Percentiles rank a stretch among this genome's conserved stretches.
phyloP scores from a whole-genome alignment of 2,329 filamentous ascomycete species.

The Cladosporium sp. region DNA sequence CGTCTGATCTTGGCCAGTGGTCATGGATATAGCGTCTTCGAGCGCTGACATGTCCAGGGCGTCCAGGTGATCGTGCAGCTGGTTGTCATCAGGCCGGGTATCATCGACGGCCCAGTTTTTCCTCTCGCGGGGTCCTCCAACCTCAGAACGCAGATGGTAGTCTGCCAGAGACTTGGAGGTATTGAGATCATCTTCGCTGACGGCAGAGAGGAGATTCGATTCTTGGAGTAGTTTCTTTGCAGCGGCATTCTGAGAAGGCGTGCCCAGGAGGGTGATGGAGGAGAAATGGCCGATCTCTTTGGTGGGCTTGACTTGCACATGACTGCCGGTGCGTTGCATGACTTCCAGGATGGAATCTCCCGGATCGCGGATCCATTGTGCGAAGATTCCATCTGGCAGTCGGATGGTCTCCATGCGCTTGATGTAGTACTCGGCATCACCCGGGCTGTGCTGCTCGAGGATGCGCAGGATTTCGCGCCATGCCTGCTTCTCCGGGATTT shows the following conservation, averaged over 20 bases:
- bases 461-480: slow-evolving; percentile 23
- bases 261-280: slow-evolving; percentile 27
- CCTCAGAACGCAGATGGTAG: slow-evolving; percentile 4
- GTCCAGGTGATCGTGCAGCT: not conserved
- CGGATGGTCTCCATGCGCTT: slow-evolving; percentile 27
- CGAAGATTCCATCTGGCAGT: slow-evolving; percentile 23
- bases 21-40: not conserved
- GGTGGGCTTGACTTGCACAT: slow-evolving; percentile 25
- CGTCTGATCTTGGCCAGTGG: not conserved
- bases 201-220: slow-evolving; percentile 17
- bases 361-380: slow-evolving; percentile 19
- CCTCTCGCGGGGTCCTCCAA: not conserved
- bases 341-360: slow-evolving; percentile 30
- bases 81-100: not conserved
- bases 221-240: slow-evolving; percentile 24
- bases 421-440: slow-evolving; percentile 16
- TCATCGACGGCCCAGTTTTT: not conserved
- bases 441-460: slow-evolving; percentile 23
- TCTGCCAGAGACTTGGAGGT: slow-evolving; percentile 4
- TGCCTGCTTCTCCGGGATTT: not conserved
- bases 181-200: slow-evolving; percentile 11
- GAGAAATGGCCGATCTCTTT: slow-evolving; percentile 20
- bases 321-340: slow-evolving; percentile 34
- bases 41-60: not conserved
- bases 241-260: slow-evolving; percentile 22